Conservation (phyloP, 1,139 yeast species). For the Debaryomyces subglobosus region DNA sequence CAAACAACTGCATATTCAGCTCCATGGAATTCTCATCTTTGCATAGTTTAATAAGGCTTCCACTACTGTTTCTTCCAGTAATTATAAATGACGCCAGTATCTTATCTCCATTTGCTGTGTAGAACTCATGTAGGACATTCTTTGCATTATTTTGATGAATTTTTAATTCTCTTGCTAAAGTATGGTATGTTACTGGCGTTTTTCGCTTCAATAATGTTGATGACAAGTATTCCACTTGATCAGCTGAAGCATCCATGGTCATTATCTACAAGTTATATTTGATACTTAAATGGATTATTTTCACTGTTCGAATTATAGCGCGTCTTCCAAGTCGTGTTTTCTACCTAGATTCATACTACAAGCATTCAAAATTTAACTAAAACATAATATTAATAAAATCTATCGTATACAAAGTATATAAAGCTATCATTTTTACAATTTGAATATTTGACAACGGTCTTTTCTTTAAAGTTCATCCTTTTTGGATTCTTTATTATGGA, state of each 20-base stretch:
- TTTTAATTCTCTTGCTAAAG: slow-evolving; percentile 29
- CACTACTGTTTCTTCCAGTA: slow-evolving; percentile 27
- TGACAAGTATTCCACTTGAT: slow-evolving; percentile 36
- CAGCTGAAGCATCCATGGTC: slow-evolving; percentile 39
- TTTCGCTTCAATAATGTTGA: slow-evolving; percentile 26
- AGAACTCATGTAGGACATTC: slow-evolving; percentile 33
- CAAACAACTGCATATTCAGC: slow-evolving; percentile 22
- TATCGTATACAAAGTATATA: neutral
- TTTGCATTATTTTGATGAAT: slow-evolving; percentile 37
- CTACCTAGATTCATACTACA: neutral
- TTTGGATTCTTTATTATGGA: slow-evolving; percentile 6
- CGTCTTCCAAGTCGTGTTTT: slow-evolving; percentile 5
- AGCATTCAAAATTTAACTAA: neutral
- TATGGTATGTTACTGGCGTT: slow-evolving; percentile 34
- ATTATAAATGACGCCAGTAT: slow-evolving; percentile 39
- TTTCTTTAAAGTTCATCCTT: slow-evolving; percentile 21
- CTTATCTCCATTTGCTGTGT: slow-evolving; percentile 32
- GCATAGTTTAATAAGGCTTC: slow-evolving; percentile 24
- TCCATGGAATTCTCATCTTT: slow-evolving; percentile 23
- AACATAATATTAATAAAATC: neutral
- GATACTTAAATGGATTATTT: neutral
- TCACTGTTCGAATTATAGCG: neutral
- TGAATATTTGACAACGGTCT: neutral
- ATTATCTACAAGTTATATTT: slow-evolving; percentile 15
- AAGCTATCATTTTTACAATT: neutral